Evolutionary conservation across 192 early-diverging fungal species (phyloP).

Genomic region (Rhizophagus sp.): DNA sequence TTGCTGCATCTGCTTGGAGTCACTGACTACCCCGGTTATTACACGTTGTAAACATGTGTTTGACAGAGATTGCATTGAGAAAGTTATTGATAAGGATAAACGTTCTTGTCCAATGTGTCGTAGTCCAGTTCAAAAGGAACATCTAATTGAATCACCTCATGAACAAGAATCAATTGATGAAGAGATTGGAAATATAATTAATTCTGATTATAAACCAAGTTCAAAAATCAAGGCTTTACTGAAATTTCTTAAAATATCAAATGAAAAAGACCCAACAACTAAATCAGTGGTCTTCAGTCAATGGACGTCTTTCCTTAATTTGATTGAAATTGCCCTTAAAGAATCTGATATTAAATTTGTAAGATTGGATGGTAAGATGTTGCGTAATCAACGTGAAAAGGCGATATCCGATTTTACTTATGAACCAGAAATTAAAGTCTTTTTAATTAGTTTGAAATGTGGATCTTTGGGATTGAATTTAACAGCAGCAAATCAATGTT

Average conservation of each 20-base stretch:
- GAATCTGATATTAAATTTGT: conserved; percentile 60
- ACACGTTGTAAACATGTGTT: conserved; percentile 60
- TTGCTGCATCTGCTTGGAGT: conserved; percentile 60
- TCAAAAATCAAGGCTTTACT: conserved; percentile 53
- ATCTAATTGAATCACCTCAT: neutral
- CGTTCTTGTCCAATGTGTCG: conserved; percentile 7
- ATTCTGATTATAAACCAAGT: neutral
- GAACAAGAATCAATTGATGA: neutral
- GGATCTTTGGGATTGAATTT: conserved; percentile 75
- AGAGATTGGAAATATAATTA: neutral
- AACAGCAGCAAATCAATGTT: conserved; percentile 57
- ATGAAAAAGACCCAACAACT: conserved; percentile 33
- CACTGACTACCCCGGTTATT: conserved; percentile 45
- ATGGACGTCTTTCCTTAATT: conserved; percentile 85
- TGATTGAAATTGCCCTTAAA: conserved; percentile 60
- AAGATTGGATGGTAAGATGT: conserved; percentile 59
- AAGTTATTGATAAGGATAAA: conserved; percentile 2
- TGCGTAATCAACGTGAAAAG: conserved; percentile 35
- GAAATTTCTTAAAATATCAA: conserved; percentile 34
- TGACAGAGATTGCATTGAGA: conserved; percentile 47
- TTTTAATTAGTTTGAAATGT: conserved; percentile 70
- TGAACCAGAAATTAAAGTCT: conserved; percentile 41
- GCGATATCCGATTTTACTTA: conserved; percentile 39
- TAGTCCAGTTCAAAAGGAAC: neutral
- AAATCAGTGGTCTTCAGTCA: conserved; percentile 96